Conservation (phyloP, 257 asterid species). For the Lithospermum erythrorhizon region DNA sequence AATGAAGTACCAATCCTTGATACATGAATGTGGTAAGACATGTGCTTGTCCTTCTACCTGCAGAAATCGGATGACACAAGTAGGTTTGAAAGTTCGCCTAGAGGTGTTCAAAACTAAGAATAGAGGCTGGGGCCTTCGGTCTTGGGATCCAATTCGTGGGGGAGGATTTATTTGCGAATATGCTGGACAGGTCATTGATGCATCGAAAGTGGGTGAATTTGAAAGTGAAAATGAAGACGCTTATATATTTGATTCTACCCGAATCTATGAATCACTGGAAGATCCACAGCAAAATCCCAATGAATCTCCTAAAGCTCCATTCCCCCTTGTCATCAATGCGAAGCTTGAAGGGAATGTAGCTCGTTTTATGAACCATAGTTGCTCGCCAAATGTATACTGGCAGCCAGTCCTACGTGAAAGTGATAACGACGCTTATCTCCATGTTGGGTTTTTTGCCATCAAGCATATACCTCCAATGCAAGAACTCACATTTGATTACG, state of each 20-base stretch:
- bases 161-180: constrained; percentile 84
- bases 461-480: constrained; percentile 99
- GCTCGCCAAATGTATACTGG: no score
- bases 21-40: constrained; percentile 67
- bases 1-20: constrained; percentile 33
- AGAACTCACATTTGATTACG: constrained; percentile 79
- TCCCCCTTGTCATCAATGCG: constrained; percentile 58
- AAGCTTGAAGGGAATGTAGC: constrained; percentile 69
- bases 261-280: constrained; percentile 50
- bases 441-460: no score
- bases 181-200: constrained; percentile 65
- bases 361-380: no score
- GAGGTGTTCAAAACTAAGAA: constrained; percentile 84
- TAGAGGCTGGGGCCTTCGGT: constrained; percentile 94
- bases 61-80: constrained; percentile 64
- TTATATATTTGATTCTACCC: constrained; percentile 72
- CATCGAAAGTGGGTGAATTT: constrained; percentile 26
- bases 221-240: constrained; percentile 35
- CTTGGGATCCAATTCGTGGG: constrained; percentile 84
- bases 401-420: no score
- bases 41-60: constrained; percentile 72
- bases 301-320: constrained; percentile 40
- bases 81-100: constrained; percentile 44
- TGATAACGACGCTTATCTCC: no score
- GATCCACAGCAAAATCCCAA: constrained; percentile 24